Evolutionary conservation across 805 yeast species (phyloP).

Genomic region (Hyphopichia homilentoma): DNA sequence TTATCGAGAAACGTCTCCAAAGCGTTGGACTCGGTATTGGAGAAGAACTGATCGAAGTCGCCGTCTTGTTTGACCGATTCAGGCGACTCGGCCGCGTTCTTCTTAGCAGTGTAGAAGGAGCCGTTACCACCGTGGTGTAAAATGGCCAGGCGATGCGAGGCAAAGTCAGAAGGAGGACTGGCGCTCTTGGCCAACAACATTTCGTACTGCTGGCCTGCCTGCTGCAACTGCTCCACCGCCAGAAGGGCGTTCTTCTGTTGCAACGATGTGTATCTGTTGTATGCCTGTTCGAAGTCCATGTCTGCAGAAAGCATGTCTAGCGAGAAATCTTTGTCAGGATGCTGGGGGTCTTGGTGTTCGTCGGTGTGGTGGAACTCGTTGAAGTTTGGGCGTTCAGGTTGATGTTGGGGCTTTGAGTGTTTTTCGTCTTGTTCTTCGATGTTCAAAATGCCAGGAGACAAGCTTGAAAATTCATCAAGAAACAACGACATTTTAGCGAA

Average conservation of each 20-base stretch:
- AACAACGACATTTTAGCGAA: too few species aligned
- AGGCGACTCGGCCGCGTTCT: neutral
- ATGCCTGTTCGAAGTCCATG: constrained; percentile 46
- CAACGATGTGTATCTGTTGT: constrained; percentile 33
- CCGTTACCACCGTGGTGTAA: too few species aligned
- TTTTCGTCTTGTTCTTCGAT: too few species aligned
- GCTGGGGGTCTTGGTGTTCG: too few species aligned
- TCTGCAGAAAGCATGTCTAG: constrained; percentile 34
- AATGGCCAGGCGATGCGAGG: neutral
- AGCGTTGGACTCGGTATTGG: constrained; percentile 34
- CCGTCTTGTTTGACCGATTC: constrained; percentile 10
- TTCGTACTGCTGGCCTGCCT: constrained; percentile 12
- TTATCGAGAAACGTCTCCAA: constrained; percentile 40
- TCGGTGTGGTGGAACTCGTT: too few species aligned
- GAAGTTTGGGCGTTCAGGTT: too few species aligned
- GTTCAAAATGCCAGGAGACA: too few species aligned
- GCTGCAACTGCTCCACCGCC: constrained; percentile 35
- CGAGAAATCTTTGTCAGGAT: too few species aligned
- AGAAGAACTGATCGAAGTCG: constrained; percentile 33
- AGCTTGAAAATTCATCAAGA: too few species aligned
- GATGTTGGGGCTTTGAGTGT: too few species aligned
- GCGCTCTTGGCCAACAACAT: neutral
- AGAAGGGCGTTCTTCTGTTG: constrained; percentile 35
- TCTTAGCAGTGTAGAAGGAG: neutral
- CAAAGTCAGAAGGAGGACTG: neutral